Base-by-base conservation (phyloP, 371 early-diverging fungal species). In the Mucor indicus region DNA sequence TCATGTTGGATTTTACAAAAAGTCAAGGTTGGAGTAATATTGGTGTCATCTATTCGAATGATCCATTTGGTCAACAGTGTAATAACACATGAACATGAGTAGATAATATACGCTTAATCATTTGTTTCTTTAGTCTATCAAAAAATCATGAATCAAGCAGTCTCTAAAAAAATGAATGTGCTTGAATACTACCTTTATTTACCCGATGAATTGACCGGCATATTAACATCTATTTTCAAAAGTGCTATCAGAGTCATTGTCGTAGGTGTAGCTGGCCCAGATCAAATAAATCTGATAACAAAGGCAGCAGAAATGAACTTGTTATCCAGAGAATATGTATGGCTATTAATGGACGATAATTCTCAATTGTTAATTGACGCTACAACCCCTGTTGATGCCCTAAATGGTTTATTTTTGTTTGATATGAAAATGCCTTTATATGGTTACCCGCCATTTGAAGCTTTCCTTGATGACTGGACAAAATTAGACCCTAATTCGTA, bases 361-460 rank as follows among this genome's bases (percentile, higher is more conserved):
- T 59, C 72, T 4, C 43, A 57, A 10, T 44, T 54, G 21, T 35
- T 77, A 29, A 36, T 60, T 27, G 24, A 42, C 0, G 62, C 50
- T 6, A 41, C 57, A 12, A 20, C 52, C 11, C 17, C 25, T n/a
- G n/a, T n/a, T 23, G 44, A 54, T 3, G 25, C 17, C 10, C 22
- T 54, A 15, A 53, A 54, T 17, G 77, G 77, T 0, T 38, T 72
- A 13, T 69, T 79, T 38, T 61, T 69, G 60, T 77, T 79, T 57
- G 75, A 75, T 38, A 77, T 69, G 39, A 66, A 75, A 47, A 67
- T 73, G 20, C 55, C 67, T 2, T 48, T 73, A n/a, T 25, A 71
- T 41, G 77, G 76, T 0, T 79, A 77, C 15, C 53, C 62, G 1
- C 77, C 80, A 2, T 77, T 69, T 40, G 80, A 79, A 27, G 36